Evolutionary conservation across 352 stramenopile genomes (phyloP).

Genomic region (Hyaloperonospora brassicae): DNA sequence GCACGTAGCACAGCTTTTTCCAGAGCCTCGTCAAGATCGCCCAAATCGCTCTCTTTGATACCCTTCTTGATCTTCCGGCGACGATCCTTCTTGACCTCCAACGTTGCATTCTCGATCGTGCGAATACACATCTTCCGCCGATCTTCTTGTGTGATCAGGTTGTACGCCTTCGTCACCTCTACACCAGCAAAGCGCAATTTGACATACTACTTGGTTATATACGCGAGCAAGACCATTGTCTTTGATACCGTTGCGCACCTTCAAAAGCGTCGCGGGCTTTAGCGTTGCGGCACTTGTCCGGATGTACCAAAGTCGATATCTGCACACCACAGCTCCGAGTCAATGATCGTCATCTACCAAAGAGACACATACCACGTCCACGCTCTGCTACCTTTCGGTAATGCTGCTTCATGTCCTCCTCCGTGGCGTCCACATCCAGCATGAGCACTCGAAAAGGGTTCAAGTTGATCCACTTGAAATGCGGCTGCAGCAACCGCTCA

Average conservation of each 20-base stretch:
- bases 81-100: conserved; percentile 67
- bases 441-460: conserved; percentile 85
- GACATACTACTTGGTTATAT: conserved; percentile 1
- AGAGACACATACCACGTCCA: not conserved
- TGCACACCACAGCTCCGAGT: conserved; percentile 7
- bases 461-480: conserved; percentile 85
- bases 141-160: conserved; percentile 79
- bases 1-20: conserved; percentile 74
- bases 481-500: conserved; percentile 51
- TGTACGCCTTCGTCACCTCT: conserved; percentile 85
- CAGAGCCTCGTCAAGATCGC: conserved; percentile 46
- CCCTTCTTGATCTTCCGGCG: conserved; percentile 75
- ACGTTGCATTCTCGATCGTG: conserved; percentile 69
- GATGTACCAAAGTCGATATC: conserved; percentile 85
- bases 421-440: conserved; percentile 75
- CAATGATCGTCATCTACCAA: not conserved
- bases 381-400: conserved; percentile 64
- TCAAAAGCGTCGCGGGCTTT: conserved; percentile 82
- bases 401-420: conserved; percentile 88
- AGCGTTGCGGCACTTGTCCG: conserved; percentile 70
- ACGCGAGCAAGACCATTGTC: not conserved
- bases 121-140: conserved; percentile 69
- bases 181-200: conserved; percentile 1
- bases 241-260: conserved; percentile 30
- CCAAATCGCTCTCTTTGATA: conserved; percentile 59